Evolutionary conservation across 495 filamentous ascomycete species (phyloP), one percentile per base, ranked within the genome.

Genomic region (Pyronema omphalodes): DNA sequence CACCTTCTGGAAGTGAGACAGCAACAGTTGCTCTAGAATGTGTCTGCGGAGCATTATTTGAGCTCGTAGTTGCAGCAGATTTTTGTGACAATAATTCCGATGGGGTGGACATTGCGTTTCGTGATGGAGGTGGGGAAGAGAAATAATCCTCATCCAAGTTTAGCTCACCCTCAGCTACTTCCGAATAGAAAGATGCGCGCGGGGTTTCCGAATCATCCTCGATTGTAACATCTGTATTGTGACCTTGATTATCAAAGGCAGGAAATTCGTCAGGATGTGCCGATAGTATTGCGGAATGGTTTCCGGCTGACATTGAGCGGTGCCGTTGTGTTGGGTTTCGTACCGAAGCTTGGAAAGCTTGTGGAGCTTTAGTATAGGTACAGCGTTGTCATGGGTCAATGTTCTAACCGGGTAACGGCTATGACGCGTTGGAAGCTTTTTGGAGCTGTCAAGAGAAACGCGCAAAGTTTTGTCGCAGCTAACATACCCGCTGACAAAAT

Each of bases 1-100:
- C 63, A 1, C 63, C 63, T 29, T 66, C 63, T 0, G 63, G 63
- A 17, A 66, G 62, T 1, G 63, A 66, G 53, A 66, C 62, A 4
- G 63, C 63, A 1, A 62, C 65, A 9, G 63, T 66, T 35, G 63
- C 59, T 43, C 60, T 65, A 8, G 63, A 60, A 49, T 61, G 62
- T 51, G 8, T 54, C 57, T 8, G 57, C 51, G 36, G 54, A 23
- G 35, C 58, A 52, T 18, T 37, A 36, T 29, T 29, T 53, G 37
- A 43, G 49, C 15, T 56, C 45, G 9, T 58, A 48, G 8, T 56
- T 9, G 47, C 18, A 14, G 17, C 7, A 11, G 19, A 12, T 14
- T 58, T 55, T 9, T 59, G 51, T 15, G 56, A 46, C 36, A 57
- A 46, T 11, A 62, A 19, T 17, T 52, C 48, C 18, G 53, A 53